A percentile compares a stretch with the other conserved stretches of the same genome.
phyloP scores from a whole-genome alignment of 1,284 basidiomycete genomes.

The Cutaneotrichosporon cavernicola region DNA sequence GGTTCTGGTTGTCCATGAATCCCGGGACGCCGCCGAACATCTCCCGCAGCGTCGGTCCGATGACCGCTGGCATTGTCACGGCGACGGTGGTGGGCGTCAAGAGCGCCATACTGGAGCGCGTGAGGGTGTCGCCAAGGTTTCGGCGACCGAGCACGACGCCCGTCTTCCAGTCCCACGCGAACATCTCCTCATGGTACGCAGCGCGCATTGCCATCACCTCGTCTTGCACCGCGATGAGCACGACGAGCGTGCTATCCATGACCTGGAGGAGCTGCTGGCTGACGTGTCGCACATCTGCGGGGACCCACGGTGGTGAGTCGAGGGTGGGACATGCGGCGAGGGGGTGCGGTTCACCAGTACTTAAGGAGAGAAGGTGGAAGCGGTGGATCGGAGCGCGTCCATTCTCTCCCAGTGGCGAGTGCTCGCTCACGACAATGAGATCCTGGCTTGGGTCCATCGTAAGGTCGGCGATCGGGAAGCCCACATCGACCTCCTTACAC shows the following conservation, averaged over 20 bases:
- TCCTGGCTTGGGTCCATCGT: constrained; percentile 54
- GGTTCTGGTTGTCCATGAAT: constrained; percentile 2
- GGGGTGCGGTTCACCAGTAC: constrained; percentile 47
- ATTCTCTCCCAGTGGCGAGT: not conserved
- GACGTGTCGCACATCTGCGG: constrained; percentile 22
- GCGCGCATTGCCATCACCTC: constrained; percentile 15
- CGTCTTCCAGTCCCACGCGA: constrained; percentile 53
- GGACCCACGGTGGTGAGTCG: constrained; percentile 40
- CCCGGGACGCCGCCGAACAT: constrained; percentile 11
- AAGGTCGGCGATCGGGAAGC: constrained; percentile 48
- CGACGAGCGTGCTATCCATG: constrained; percentile 49
- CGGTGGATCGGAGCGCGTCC: constrained; percentile 35
- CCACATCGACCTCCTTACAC: constrained; percentile 29
- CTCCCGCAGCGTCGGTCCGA: constrained; percentile 3
- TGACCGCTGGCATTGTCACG: constrained; percentile 13
- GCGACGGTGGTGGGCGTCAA: constrained; percentile 23
- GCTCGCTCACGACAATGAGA: constrained; percentile 49
- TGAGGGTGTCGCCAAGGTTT: constrained; percentile 13
- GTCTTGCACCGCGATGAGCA: constrained; percentile 40
- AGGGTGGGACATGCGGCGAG: constrained; percentile 37
- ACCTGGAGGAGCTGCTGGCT: constrained; percentile 50
- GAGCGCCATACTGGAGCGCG: constrained; percentile 17
- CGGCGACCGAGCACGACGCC: constrained; percentile 38
- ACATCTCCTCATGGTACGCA: constrained; percentile 42
- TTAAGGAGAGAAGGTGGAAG: constrained; percentile 48